Conservation (phyloP, 805 yeast genomes). For the Komagataella pseudopastoris region DNA sequence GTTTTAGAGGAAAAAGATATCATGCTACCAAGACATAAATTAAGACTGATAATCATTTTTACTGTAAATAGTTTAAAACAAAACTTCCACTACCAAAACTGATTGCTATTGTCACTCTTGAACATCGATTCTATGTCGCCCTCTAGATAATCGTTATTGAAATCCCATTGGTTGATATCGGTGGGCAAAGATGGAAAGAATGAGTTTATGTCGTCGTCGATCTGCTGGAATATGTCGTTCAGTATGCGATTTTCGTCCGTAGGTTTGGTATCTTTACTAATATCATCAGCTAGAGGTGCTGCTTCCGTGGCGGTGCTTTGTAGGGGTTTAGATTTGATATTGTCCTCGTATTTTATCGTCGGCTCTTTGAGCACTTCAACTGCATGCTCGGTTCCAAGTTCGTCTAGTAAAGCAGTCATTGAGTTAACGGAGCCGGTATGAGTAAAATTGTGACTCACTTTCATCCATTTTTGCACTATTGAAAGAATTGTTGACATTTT, state of each 20-base stretch:
- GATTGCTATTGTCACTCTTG: not conserved
- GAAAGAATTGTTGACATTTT: conserved; percentile 21
- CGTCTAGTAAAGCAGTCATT: conserved; percentile 36
- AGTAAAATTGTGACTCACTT: conserved; percentile 20
- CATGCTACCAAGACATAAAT: conserved; percentile 38
- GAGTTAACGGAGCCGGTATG: conserved; percentile 43
- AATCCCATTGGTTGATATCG: not conserved
- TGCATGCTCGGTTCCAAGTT: conserved; percentile 36
- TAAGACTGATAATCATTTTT: not conserved
- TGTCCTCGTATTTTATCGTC: conserved; percentile 6
- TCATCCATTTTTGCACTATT: conserved; percentile 25
- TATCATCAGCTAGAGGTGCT: not conserved
- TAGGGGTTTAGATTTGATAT: conserved; percentile 1
- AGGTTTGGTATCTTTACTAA: not conserved
- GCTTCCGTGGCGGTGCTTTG: not conserved
- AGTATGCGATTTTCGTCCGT: not conserved
- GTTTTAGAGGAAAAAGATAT: conserved; percentile 92
- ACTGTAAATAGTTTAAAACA: not conserved
- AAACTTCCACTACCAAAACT: not conserved
- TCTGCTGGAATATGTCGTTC: conserved; percentile 16
- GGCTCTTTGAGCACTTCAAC: conserved; percentile 19
- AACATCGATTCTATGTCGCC: not conserved
- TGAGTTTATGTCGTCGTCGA: conserved; percentile 17
- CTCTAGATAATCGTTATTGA: not conserved
- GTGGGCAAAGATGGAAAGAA: not conserved